Percentiles rank a stretch among this genome's conserved stretches.
Evolutionary conservation across 306 rosid species (phyloP).

Genomic region (Sphenostylis stenocarpa): DNA sequence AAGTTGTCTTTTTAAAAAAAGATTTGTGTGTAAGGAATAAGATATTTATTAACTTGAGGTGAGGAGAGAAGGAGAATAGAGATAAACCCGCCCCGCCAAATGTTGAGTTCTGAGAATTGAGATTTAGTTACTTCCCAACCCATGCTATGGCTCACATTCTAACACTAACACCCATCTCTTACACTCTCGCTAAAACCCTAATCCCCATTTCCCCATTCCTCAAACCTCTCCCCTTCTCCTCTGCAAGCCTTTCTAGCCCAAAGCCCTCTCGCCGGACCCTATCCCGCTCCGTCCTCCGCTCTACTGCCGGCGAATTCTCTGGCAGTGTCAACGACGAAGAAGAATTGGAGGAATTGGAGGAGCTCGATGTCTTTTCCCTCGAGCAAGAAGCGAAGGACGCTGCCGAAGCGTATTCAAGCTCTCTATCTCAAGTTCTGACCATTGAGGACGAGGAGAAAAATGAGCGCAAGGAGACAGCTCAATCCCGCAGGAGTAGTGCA

Average conservation of each 20-base stretch:
- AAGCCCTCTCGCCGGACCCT: slow-evolving; percentile 35
- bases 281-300: slow-evolving; percentile 12
- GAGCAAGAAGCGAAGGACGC: slow-evolving; percentile 72
- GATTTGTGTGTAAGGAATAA: not conserved
- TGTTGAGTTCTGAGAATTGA: not conserved
- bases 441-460: slow-evolving; percentile 67
- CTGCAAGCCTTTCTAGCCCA: slow-evolving; percentile 13
- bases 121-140: not conserved
- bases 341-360: slow-evolving; percentile 33
- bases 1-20: too few species aligned
- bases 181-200: slow-evolving; percentile 39
- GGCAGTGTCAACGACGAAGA: slow-evolving; percentile 26
- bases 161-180: slow-evolving; percentile 26
- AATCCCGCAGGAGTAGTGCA: slow-evolving; percentile 53
- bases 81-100: slow-evolving; percentile 56
- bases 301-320: slow-evolving; percentile 24
- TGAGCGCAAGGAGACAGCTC: slow-evolving; percentile 41
- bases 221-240: slow-evolving; percentile 20
- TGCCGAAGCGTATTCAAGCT: slow-evolving; percentile 58
- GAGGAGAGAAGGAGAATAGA: not conserved
- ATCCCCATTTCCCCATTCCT: slow-evolving; percentile 28
- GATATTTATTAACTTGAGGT: not conserved
- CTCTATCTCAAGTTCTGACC: slow-evolving; percentile 53
- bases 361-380: slow-evolving; percentile 50
- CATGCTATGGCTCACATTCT: slow-evolving; percentile 45